Conservation (phyloP, 495 filamentous ascomycete species). For the Talaromyces liani region DNA sequence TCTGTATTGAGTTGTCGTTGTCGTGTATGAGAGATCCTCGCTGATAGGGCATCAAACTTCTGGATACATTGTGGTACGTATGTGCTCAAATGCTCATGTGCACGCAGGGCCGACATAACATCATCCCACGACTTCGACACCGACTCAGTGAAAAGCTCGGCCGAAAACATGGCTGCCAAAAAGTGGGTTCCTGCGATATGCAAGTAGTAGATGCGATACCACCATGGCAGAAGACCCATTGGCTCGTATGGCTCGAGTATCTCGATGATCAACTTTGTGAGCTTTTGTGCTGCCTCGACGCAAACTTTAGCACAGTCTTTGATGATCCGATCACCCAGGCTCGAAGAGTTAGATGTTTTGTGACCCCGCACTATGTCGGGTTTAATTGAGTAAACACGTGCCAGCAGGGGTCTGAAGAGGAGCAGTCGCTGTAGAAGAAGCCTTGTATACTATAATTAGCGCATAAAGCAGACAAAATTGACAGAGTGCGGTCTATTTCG, state of each 20-base stretch:
- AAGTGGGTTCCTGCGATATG: conserved; percentile 19
- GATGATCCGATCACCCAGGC: conserved; percentile 14
- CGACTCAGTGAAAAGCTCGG: conserved; percentile 16
- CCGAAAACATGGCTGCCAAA: conserved; percentile 16
- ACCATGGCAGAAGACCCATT: conserved; percentile 18
- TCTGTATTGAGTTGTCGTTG: not conserved
- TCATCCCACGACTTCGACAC: conserved; percentile 14
- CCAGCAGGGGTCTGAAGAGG: conserved; percentile 18
- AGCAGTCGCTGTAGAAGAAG: conserved; percentile 14
- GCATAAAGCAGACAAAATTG: not conserved
- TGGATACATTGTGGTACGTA: conserved; percentile 14
- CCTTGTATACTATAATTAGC: not conserved
- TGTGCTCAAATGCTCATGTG: conserved; percentile 13
- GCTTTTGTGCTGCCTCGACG: conserved; percentile 14
- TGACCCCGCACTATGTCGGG: not conserved
- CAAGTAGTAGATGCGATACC: conserved; percentile 19
- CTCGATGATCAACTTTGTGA: conserved; percentile 13
- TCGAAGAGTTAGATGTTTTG: conserved; percentile 1
- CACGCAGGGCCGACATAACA: conserved; percentile 9
- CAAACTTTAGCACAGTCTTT: conserved; percentile 15
- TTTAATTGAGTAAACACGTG: conserved; percentile 16
- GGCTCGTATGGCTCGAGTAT: conserved; percentile 12
- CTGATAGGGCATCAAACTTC: conserved; percentile 14
- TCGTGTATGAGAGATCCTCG: conserved; percentile 7
- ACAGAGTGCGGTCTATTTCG: not conserved